Conservation (phyloP, 108 stramenopile species). For the Bacterosira constricta region DNA sequence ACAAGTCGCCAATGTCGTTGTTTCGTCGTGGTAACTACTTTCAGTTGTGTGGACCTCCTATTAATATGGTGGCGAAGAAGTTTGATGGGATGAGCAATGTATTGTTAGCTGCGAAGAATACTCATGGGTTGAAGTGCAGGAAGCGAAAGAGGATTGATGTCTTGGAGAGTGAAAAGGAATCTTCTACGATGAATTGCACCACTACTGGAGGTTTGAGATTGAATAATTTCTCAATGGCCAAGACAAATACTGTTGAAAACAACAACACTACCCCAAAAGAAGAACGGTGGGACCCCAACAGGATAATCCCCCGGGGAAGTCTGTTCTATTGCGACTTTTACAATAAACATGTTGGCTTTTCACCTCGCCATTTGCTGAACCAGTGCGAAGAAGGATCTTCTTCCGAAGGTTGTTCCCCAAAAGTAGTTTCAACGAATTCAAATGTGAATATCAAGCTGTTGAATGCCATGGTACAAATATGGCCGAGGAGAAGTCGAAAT, state of each 20-base stretch:
- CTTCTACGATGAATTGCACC: too few relatives aligned
- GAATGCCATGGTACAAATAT: slow-evolving; percentile 36
- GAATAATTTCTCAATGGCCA: too few relatives aligned
- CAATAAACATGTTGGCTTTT: slow-evolving; percentile 43
- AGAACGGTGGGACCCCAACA: slow-evolving; percentile 39
- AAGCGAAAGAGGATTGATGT: not conserved
- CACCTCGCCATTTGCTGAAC: slow-evolving; percentile 47
- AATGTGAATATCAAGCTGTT: slow-evolving; percentile 39
- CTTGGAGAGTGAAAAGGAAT: not conserved
- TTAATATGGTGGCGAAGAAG: slow-evolving; percentile 38
- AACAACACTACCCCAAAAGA: too few relatives aligned
- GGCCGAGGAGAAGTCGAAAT: slow-evolving; percentile 10
- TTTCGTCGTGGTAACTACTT: slow-evolving; percentile 59
- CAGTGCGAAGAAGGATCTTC: not conserved
- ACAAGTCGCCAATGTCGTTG: not conserved
- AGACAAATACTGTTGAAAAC: too few relatives aligned
- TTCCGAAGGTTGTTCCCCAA: slow-evolving; percentile 25
- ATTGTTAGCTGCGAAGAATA: not conserved
- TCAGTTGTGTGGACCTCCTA: slow-evolving; percentile 69
- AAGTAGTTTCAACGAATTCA: slow-evolving; percentile 3
- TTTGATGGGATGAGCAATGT: slow-evolving; percentile 10
- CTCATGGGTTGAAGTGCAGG: slow-evolving; percentile 34
- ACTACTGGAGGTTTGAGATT: too few relatives aligned
- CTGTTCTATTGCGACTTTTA: slow-evolving; percentile 53
- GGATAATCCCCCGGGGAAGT: slow-evolving; percentile 42